phyloP scores from a whole-genome alignment of 129 eudicot genomes.

The Ambrosia trifida region DNA sequence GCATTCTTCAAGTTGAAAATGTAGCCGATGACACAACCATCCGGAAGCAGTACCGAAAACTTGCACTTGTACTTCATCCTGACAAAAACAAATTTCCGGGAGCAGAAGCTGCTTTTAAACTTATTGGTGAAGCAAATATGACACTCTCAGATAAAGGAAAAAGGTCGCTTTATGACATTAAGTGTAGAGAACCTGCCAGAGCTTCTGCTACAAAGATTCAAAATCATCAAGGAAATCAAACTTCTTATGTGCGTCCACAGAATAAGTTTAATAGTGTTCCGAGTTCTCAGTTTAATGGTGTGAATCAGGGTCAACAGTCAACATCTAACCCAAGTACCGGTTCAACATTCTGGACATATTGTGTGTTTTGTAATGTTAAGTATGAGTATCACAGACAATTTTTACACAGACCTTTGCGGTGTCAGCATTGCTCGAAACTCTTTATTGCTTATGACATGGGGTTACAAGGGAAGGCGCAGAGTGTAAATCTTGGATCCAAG shows the following conservation, averaged over 20 bases:
- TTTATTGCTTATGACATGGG: slow-evolving; percentile 51
- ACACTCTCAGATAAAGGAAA: slow-evolving; percentile 69
- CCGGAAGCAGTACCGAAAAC: slow-evolving; percentile 80
- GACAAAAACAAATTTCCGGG: slow-evolving; percentile 92
- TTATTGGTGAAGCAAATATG: slow-evolving; percentile 82
- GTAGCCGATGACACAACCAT: slow-evolving; percentile 66
- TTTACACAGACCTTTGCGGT: slow-evolving; percentile 42
- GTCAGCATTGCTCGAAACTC: slow-evolving; percentile 54
- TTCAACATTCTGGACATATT: slow-evolving; percentile 58
- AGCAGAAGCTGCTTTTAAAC: slow-evolving; percentile 97
- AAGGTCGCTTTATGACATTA: slow-evolving; percentile 59
- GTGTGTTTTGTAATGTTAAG: slow-evolving; percentile 53
- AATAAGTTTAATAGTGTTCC: slow-evolving; percentile 21
- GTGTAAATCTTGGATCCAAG: slow-evolving; percentile 25
- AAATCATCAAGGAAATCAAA: slow-evolving; percentile 37
- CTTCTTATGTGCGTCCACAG: slow-evolving; percentile 20
- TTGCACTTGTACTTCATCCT: slow-evolving; percentile 88
- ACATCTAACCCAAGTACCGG: slow-evolving; percentile 23
- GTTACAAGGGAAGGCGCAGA: slow-evolving; percentile 30
- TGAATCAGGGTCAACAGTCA: slow-evolving; percentile 39
- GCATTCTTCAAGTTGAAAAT: slow-evolving; percentile 78
- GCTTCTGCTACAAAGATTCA: slow-evolving; percentile 40
- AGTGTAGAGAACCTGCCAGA: slow-evolving; percentile 37
- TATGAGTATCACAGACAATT: slow-evolving; percentile 45
- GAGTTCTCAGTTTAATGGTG: slow-evolving; percentile 34